Evolutionary conservation across 441 rosid species (phyloP).

Genomic region (Lagerstroemia fauriei): DNA sequence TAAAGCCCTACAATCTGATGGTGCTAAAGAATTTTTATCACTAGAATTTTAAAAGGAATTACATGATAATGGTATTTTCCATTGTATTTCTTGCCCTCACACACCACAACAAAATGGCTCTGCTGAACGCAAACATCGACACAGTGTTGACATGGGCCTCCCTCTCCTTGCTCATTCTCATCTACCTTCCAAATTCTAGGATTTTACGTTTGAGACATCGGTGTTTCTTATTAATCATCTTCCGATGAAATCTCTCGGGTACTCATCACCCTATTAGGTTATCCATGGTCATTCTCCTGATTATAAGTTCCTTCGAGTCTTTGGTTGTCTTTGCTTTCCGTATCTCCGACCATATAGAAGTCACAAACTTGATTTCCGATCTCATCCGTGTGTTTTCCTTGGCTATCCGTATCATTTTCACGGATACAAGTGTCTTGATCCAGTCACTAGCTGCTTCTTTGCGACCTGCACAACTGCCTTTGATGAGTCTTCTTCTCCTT

Average conservation of each 20-base stretch:
- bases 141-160: not conserved
- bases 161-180: not conserved
- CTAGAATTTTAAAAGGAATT: no score
- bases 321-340: not conserved
- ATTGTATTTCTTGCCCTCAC: no score
- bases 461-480: not conserved
- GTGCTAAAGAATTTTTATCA: no score
- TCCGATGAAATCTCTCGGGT: not conserved
- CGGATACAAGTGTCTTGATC: not conserved
- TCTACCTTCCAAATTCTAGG: not conserved
- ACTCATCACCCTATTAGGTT: not conserved
- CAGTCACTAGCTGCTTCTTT: no score
- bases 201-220: not conserved
- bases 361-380: not conserved
- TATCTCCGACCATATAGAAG: not conserved
- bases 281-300: not conserved
- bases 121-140: conserved; percentile 4
- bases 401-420: not conserved
- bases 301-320: not conserved
- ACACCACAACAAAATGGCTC: not conserved
- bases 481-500: not conserved
- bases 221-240: not conserved
- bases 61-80: no score
- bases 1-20: no score
- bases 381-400: not conserved